Evolutionary conservation across 805 yeast genomes (phyloP).

Genomic region (Peterozyma toletana): DNA sequence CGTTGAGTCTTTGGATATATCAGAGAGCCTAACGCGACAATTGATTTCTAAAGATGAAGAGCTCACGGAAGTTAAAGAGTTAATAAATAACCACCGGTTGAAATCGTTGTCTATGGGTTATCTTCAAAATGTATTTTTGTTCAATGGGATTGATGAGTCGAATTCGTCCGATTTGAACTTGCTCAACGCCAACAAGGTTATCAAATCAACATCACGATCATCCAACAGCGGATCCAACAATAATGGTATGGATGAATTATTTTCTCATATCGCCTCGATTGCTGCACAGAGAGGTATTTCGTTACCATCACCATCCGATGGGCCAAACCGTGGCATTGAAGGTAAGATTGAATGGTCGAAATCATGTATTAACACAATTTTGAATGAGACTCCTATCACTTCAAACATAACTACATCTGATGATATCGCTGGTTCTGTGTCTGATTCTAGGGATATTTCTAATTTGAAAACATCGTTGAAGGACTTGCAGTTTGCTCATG

Average conservation of each 20-base stretch:
- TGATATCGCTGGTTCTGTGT: conserved; percentile 4
- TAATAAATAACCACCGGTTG: neutral
- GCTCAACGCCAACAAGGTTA: no score
- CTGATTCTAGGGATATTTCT: conserved; percentile 3
- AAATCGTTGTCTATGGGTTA: neutral
- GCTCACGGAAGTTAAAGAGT: neutral
- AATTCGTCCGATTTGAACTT: no score
- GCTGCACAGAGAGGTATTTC: conserved; percentile 34
- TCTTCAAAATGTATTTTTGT: neutral
- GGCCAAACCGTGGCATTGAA: neutral
- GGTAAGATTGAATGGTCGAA: conserved; percentile 24
- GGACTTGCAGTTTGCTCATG: conserved; percentile 68
- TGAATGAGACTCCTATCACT: conserved; percentile 9
- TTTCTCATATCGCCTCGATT: conserved; percentile 37
- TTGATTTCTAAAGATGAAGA: neutral
- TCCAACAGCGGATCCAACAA: neutral
- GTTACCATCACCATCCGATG: conserved; percentile 22
- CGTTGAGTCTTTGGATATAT: neutral
- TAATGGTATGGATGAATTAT: conserved; percentile 29
- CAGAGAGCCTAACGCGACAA: neutral
- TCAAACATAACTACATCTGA: conserved; percentile 10
- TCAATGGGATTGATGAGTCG: no score
- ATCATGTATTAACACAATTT: conserved; percentile 30
- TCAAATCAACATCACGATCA: no score
- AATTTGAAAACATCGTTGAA: conserved; percentile 49